Percentiles rank a stretch among this genome's conserved stretches.
phyloP scores from a whole-genome alignment of 768 basidiomycete species.

The Zangia roseola region DNA sequence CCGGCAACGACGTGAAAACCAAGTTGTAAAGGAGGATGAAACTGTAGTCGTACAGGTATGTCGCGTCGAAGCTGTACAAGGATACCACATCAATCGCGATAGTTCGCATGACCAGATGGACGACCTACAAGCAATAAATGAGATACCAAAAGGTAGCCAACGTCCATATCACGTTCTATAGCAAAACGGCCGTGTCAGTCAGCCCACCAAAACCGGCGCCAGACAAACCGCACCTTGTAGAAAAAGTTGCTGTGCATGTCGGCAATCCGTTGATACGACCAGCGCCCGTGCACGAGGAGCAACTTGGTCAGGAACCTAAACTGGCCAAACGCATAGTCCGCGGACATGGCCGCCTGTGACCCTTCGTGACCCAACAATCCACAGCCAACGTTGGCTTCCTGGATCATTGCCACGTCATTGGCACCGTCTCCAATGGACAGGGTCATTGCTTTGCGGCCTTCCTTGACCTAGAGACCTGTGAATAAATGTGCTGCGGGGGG shows the following conservation, averaged over 20 bases:
- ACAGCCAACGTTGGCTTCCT: constrained; percentile 97
- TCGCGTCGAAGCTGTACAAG: constrained; percentile 77
- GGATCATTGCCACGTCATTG: constrained; percentile 99
- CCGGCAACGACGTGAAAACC: constrained; percentile 91
- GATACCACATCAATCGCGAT: constrained; percentile 14
- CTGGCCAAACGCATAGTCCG: constrained; percentile 97
- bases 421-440: constrained; percentile 96
- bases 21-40: constrained; percentile 91
- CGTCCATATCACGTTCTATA: constrained; percentile 88
- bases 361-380: constrained; percentile 93
- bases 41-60: constrained; percentile 93
- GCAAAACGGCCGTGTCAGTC: background rate
- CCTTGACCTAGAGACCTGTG: constrained; percentile 67
- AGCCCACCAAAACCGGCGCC: background rate
- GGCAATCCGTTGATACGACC: constrained; percentile 95
- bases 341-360: constrained; percentile 98
- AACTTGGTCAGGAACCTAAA: constrained; percentile 92
- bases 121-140: constrained; percentile 75
- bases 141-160: constrained; percentile 93
- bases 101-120: background rate
- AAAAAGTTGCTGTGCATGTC: constrained; percentile 99
- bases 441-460: constrained; percentile 94
- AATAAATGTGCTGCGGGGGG: background rate
- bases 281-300: constrained; percentile 90
- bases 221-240: constrained; percentile 71